Percentiles rank a stretch among this genome's conserved stretches.
phyloP scores from a whole-genome alignment of 23 red algal species.

The Gracilaria gracilis region DNA sequence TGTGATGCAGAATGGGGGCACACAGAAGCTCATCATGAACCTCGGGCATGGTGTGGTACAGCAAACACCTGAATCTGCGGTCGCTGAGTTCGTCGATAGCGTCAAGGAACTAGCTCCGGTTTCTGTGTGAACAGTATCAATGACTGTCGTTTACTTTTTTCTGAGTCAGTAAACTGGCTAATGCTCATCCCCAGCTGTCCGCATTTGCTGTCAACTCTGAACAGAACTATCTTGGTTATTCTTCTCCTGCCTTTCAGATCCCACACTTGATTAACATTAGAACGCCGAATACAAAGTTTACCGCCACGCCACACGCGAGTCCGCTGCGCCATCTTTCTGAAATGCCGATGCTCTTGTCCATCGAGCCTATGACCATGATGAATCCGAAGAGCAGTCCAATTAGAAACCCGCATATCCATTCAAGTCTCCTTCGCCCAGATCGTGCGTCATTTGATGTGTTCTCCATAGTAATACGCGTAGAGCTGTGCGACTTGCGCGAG shows the following conservation, averaged over 20 bases:
- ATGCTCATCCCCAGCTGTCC: background rate
- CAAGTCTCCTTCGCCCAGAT: background rate
- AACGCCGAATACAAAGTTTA: slow-evolving; percentile 62
- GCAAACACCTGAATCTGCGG: slow-evolving; percentile 83
- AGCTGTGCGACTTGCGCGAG: background rate
- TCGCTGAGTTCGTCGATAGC: slow-evolving; percentile 72
- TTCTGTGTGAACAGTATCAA: background rate
- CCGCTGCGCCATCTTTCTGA: slow-evolving; percentile 54
- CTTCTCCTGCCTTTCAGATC: background rate
- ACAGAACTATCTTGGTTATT: too few relatives aligned
- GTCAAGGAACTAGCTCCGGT: slow-evolving; percentile 39
- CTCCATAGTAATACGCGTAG: background rate
- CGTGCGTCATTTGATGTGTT: background rate
- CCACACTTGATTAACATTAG: slow-evolving; percentile 18
- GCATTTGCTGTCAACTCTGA: too few relatives aligned
- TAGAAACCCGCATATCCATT: slow-evolving; percentile 49
- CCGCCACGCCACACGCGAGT: slow-evolving; percentile 27
- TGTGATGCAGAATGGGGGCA: slow-evolving; percentile 60
- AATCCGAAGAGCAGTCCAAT: slow-evolving; percentile 53
- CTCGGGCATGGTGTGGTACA: slow-evolving; percentile 87
- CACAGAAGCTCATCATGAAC: slow-evolving; percentile 76
- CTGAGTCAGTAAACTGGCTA: background rate
- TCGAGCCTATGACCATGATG: slow-evolving; percentile 53
- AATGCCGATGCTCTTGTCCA: slow-evolving; percentile 60
- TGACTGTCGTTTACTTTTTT: background rate